These are phyloP conservation scores for Decorospora gaudefroyi DNA, from an alignment of 2,329 filamentous ascomycete species.

Conservation along the genomic window DNA sequence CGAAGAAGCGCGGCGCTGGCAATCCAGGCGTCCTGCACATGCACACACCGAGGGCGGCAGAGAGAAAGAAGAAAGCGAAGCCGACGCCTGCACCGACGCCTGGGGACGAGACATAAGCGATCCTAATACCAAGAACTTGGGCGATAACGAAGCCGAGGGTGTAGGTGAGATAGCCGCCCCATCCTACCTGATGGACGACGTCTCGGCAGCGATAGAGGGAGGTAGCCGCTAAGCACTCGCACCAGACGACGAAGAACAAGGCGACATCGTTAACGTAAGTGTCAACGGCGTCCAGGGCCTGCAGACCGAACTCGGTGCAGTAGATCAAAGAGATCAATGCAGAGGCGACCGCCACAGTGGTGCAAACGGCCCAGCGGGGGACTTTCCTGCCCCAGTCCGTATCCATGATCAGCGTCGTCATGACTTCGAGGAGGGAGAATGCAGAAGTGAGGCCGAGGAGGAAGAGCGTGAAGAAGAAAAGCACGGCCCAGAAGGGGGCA, in stretches of 20 bases:
- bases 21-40: conserved; percentile 51
- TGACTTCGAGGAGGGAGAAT: conserved; percentile 60
- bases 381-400: conserved; percentile 49
- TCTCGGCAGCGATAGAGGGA: conserved; percentile 56
- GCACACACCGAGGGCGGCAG: conserved; percentile 43
- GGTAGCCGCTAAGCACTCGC: conserved; percentile 56
- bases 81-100: conserved; percentile 55
- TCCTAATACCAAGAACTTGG: conserved; percentile 54
- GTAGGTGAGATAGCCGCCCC: conserved; percentile 49
- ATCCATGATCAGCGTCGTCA: conserved; percentile 58
- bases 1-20: conserved; percentile 49
- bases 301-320: conserved; percentile 60
- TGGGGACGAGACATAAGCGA: conserved; percentile 51
- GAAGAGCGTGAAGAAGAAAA: conserved; percentile 60
- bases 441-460: conserved; percentile 60
- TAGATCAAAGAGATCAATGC: conserved; percentile 57
- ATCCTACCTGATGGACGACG: conserved; percentile 50
- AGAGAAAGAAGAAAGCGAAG: conserved; percentile 55
- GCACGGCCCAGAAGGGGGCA: conserved; percentile 59
- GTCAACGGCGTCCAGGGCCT: conserved; percentile 58
- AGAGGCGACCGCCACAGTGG: conserved; percentile 48
- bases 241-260: conserved; percentile 58
- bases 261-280: conserved; percentile 58
- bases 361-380: conserved; percentile 5
- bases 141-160: conserved; percentile 57